Percentiles rank a stretch among this genome's conserved stretches.
These are phyloP conservation scores for Prunus padus DNA, from an alignment of 306 rosid species.

Conservation along the genomic window DNA sequence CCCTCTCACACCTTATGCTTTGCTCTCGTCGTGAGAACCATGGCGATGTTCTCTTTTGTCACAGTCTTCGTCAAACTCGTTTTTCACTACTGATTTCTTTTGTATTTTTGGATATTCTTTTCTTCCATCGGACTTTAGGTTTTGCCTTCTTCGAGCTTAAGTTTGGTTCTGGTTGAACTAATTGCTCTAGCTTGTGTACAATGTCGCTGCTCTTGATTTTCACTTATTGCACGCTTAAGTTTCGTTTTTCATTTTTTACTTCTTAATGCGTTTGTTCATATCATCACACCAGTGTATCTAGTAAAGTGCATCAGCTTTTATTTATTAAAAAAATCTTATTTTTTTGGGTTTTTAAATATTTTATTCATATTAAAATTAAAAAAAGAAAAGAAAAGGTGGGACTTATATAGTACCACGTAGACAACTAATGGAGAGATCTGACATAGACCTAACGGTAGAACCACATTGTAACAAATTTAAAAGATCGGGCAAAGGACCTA, in stretches of 20 bases:
- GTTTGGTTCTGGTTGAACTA: not conserved
- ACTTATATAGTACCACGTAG: too few relatives aligned
- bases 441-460: too few relatives aligned
- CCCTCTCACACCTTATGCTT: constrained; percentile 10
- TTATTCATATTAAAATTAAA: too few relatives aligned
- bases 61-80: not conserved
- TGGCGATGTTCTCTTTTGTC: not conserved
- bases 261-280: not conserved
- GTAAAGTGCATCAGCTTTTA: not conserved
- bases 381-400: too few relatives aligned
- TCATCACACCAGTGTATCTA: not conserved
- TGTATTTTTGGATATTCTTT: not conserved
- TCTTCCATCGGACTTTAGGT: not conserved
- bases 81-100: too few relatives aligned
- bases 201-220: not conserved
- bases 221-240: too few relatives aligned
- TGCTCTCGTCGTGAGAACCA: not conserved
- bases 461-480: too few relatives aligned
- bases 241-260: not conserved
- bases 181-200: not conserved
- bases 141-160: not conserved
- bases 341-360: too few relatives aligned
- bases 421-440: too few relatives aligned
- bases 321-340: too few relatives aligned
- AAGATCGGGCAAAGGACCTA: too few relatives aligned